Evolutionary conservation across 2,329 filamentous ascomycete species (phyloP).

Genomic region (Aspergillus pseudoglaucus): DNA sequence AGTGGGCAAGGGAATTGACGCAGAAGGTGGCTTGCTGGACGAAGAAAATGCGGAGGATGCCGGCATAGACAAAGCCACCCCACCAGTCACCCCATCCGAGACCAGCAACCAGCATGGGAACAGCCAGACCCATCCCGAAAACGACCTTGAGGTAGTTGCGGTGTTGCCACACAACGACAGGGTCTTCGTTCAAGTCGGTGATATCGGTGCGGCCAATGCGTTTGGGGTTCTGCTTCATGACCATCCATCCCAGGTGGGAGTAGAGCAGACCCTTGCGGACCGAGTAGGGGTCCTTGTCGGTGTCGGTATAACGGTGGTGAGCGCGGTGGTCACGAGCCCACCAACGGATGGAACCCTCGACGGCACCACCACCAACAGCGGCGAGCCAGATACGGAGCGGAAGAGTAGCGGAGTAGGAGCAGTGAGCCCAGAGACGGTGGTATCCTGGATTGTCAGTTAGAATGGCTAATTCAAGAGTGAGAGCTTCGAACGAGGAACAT

Average conservation of each 20-base stretch:
- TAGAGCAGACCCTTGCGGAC: slow-evolving; percentile 82
- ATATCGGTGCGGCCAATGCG: slow-evolving; percentile 82
- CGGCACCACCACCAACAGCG: slow-evolving; percentile 72
- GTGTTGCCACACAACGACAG: slow-evolving; percentile 82
- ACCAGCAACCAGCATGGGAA: slow-evolving; percentile 70
- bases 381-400: slow-evolving; percentile 78
- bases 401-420: slow-evolving; percentile 69
- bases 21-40: slow-evolving; percentile 91
- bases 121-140: slow-evolving; percentile 66
- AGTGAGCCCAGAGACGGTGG: slow-evolving; percentile 81
- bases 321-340: slow-evolving; percentile 82
- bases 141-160: slow-evolving; percentile 77
- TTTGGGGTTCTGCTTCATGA: slow-evolving; percentile 91
- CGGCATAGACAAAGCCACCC: slow-evolving; percentile 77
- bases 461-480: too few relatives aligned
- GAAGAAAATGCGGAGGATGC: slow-evolving; percentile 80
- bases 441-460: slow-evolving; percentile 47
- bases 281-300: slow-evolving; percentile 85
- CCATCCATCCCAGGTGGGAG: slow-evolving; percentile 83
- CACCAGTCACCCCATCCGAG: slow-evolving; percentile 74
- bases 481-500: slow-evolving; percentile 24
- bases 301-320: slow-evolving; percentile 88
- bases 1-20: slow-evolving; percentile 85
- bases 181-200: slow-evolving; percentile 78
- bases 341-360: slow-evolving; percentile 82